Percentiles rank a stretch among this genome's conserved stretches.
Evolutionary conservation across 345 rosid genomes (phyloP).

Genomic region (Citrus medica): DNA sequence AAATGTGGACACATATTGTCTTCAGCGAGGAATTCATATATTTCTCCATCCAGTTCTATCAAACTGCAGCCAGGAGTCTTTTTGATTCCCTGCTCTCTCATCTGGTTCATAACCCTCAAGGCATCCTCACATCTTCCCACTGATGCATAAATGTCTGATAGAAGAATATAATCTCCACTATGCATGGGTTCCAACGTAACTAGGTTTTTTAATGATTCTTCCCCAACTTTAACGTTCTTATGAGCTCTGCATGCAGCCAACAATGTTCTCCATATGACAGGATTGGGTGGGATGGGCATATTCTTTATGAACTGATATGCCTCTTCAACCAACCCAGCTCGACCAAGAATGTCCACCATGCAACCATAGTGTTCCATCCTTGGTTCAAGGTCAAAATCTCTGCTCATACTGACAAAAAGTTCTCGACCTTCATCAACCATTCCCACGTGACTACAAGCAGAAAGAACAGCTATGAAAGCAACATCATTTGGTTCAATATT

Average conservation of each 20-base stretch:
- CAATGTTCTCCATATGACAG: slow-evolving; percentile 44
- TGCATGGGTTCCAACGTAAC: slow-evolving; percentile 33
- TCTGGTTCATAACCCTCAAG: slow-evolving; percentile 25
- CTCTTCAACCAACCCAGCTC: slow-evolving; percentile 40
- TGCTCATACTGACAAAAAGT: slow-evolving; percentile 33
- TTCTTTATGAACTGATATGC: slow-evolving; percentile 38
- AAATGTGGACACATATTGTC: slow-evolving; percentile 11
- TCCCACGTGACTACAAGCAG: slow-evolving; percentile 36
- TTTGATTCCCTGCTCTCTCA: slow-evolving; percentile 34
- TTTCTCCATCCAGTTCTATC: slow-evolving; percentile 24
- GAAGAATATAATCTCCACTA: slow-evolving; percentile 39
- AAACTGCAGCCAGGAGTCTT: slow-evolving; percentile 36
- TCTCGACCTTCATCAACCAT: slow-evolving; percentile 30
- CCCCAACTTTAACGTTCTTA: slow-evolving; percentile 30
- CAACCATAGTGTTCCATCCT: slow-evolving; percentile 35
- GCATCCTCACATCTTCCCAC: slow-evolving; percentile 37
- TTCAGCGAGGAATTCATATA: slow-evolving; percentile 30
- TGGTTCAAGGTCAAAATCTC: slow-evolving; percentile 30
- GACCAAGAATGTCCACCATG: slow-evolving; percentile 44
- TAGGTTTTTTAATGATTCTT: slow-evolving; percentile 26
- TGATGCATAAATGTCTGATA: slow-evolving; percentile 36
- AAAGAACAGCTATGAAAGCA: slow-evolving; percentile 36
- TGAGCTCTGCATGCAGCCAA: slow-evolving; percentile 46
- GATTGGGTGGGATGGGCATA: slow-evolving; percentile 42
- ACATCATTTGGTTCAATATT: slow-evolving; percentile 32